Evolutionary conservation across 129 eudicot genomes (phyloP).

Genomic region (Flaveria bidentis): DNA sequence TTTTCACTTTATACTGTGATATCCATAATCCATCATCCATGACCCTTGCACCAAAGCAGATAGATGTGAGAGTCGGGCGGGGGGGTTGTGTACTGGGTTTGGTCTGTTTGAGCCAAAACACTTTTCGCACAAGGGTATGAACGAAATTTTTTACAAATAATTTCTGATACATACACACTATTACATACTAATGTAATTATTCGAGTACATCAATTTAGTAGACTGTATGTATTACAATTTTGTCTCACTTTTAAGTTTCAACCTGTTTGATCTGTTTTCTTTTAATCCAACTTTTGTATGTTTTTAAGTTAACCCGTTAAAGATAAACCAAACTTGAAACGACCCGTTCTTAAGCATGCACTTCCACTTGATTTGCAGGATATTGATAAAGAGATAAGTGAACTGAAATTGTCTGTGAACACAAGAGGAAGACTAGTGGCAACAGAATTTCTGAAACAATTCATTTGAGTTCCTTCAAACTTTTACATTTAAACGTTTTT

Average conservation of each 20-base stretch:
- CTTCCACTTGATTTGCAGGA: constrained; percentile 49
- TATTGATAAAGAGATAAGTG: constrained; percentile 90
- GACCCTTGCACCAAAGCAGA: background rate
- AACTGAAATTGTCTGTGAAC: constrained; percentile 82
- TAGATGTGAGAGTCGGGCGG: background rate
- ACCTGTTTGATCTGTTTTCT: background rate
- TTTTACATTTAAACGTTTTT: constrained; percentile 1
- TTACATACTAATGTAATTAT: background rate
- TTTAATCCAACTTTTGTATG: background rate
- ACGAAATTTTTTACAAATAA: background rate
- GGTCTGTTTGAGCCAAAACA: background rate
- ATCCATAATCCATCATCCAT: background rate
- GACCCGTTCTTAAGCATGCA: too few relatives aligned
- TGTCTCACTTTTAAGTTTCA: background rate
- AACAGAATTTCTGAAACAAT: constrained; percentile 84
- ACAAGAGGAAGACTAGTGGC: constrained; percentile 95
- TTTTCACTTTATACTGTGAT: background rate
- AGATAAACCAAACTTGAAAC: too few relatives aligned
- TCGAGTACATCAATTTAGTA: too few relatives aligned
- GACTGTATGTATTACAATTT: too few relatives aligned
- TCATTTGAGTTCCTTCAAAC: constrained; percentile 40
- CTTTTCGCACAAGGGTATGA: background rate
- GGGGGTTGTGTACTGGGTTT: background rate
- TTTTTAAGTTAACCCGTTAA: background rate
- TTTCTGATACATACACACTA: background rate